Evolutionary conservation across 1,284 basidiomycete genomes (phyloP).

Genomic region (Pterula multifida): DNA sequence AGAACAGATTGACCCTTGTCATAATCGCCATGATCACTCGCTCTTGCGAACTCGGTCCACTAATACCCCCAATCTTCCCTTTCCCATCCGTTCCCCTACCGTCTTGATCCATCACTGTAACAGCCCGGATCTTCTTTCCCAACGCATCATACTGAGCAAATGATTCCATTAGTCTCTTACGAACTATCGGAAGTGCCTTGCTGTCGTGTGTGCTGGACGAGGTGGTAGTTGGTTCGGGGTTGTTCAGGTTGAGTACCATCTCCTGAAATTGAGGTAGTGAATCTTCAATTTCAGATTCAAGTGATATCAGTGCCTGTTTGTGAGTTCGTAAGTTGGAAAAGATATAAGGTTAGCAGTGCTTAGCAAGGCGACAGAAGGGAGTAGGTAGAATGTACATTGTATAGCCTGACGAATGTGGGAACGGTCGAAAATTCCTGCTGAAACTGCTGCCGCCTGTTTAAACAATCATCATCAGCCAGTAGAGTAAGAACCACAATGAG

Average conservation of each 20-base stretch:
- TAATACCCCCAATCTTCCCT: background rate
- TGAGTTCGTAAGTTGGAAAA: background rate
- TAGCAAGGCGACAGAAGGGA: background rate
- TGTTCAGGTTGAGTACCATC: slow-evolving; percentile 29
- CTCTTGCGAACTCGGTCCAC: slow-evolving; percentile 61
- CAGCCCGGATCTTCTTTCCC: slow-evolving; percentile 68
- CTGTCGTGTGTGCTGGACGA: background rate
- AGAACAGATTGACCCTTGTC: slow-evolving; percentile 66
- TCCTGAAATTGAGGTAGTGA: slow-evolving; percentile 39
- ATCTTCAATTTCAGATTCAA: slow-evolving; percentile 56
- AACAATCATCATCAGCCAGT: background rate
- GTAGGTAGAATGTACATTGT: slow-evolving; percentile 44
- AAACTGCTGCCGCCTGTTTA: slow-evolving; percentile 65
- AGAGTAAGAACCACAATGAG: slow-evolving; percentile 27
- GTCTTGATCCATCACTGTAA: slow-evolving; percentile 36
- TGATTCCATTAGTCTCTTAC: slow-evolving; percentile 73
- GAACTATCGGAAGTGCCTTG: slow-evolving; percentile 38
- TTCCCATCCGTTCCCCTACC: background rate
- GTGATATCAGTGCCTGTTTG: slow-evolving; percentile 48
- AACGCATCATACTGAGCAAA: slow-evolving; percentile 85
- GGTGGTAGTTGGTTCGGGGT: background rate
- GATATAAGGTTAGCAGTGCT: slow-evolving; percentile 1
- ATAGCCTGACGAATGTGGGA: slow-evolving; percentile 57
- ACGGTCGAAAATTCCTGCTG: slow-evolving; percentile 52
- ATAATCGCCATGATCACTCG: slow-evolving; percentile 76